Evolutionary conservation across 2,329 filamentous ascomycete species (phyloP), one percentile per base, ranked within the genome.

Genomic region (Venturia carpophila): DNA sequence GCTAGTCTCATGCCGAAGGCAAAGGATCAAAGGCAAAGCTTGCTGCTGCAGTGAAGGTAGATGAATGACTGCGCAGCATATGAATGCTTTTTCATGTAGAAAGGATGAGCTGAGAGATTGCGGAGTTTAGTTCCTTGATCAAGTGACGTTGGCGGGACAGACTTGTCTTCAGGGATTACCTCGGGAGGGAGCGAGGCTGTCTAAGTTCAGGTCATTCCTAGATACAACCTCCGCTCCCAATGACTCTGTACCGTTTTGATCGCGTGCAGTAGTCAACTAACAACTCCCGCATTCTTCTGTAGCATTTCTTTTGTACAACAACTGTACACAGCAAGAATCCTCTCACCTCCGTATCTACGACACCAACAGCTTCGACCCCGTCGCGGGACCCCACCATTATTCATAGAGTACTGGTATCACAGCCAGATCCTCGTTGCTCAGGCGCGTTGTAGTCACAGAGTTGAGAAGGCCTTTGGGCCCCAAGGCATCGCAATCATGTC

Each of bases 401-500:
- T 27, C 47, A 15, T 21, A n/a, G 52, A 34, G 30, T n/a, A 34
- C 52, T 37, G 52, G 10, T 58, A n/a, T 19, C 52, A 15, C 52
- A 5, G 30, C 15, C 52, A 39, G 30, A 19, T 58, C 19, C 52
- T n/a, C 52, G 37, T 37, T 58, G 15, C 19, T 58, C 52, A 34
- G 52, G 37, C 52, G 37, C 52, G 52, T 58, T 58, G 52, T 58
- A 37, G 52, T 19, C 30, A n/a, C 37, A 58, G 52, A 13, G 42
- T 45, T 34, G 24, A n/a, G 34, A 27, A 47, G 64, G 64, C 64
- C 58, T 5, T 56, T 39, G 55, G 64, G 64, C 55, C 55, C 62
- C 30, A 52, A 62, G 42, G 67, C 63, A 34, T 70, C 68, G 66
- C 72, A 70, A 63, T 42, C 76, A 97, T 97, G 92, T 90, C 90